phyloP scores from a whole-genome alignment of 306 rosid species.

The Pyrus betulifolia region DNA sequence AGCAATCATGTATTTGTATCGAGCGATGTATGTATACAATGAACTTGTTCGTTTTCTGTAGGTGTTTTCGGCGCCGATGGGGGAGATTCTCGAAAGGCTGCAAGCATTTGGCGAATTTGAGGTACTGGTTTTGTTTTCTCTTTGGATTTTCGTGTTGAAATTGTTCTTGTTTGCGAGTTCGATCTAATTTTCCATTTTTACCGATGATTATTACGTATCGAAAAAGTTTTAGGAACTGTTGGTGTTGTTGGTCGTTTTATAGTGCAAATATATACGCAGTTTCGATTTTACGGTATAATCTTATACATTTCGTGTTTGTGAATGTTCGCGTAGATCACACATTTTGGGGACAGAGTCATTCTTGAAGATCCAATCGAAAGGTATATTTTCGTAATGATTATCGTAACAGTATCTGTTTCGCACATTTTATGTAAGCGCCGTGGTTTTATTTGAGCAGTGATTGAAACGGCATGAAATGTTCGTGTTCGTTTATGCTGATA shows the following conservation, averaged over 20 bases:
- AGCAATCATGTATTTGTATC: background rate
- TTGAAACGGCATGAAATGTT: background rate
- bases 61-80: conserved; percentile 93
- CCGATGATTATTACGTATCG: background rate
- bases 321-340: conserved; percentile 45
- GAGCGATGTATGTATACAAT: conserved; percentile 18
- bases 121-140: conserved; percentile 27
- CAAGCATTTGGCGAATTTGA: conserved; percentile 94
- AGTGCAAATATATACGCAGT: background rate
- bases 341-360: conserved; percentile 85
- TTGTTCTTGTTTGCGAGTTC: background rate
- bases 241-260: background rate
- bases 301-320: conserved; percentile 2
- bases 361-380: conserved; percentile 89
- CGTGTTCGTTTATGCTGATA: background rate
- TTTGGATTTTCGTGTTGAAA: background rate
- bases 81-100: conserved; percentile 74
- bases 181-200: background rate
- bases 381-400: conserved; percentile 25
- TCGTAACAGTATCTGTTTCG: background rate
- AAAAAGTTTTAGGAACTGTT: background rate
- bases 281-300: background rate
- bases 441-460: background rate
- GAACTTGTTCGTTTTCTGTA: conserved; percentile 19
- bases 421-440: too few relatives aligned